phyloP scores from a whole-genome alignment of 768 basidiomycete genomes.

The Termitomyces titanicus region DNA sequence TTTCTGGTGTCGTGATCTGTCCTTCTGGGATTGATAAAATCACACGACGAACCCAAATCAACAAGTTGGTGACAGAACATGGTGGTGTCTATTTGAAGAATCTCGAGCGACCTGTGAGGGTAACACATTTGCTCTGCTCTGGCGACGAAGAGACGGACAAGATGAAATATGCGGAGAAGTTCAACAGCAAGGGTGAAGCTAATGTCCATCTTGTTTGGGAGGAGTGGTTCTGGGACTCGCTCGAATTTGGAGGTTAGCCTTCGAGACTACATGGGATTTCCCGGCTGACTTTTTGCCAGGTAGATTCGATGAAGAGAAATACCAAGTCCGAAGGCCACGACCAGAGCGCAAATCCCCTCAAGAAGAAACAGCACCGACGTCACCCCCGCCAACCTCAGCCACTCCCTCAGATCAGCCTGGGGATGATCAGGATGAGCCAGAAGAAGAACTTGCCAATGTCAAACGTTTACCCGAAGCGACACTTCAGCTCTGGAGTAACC shows the following conservation, averaged over 20 bases:
- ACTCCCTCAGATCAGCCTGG: conserved; percentile 17
- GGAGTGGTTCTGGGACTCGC: conserved; percentile 95
- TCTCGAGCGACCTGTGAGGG: conserved; percentile 71
- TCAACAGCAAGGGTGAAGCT: conserved; percentile 66
- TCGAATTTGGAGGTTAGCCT: conserved; percentile 63
- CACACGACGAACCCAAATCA: conserved; percentile 57
- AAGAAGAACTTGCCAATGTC: conserved; percentile 56
- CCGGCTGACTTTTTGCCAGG: conserved; percentile 30
- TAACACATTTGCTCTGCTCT: conserved; percentile 84
- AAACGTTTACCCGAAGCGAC: conserved; percentile 60
- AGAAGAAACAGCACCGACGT: conserved; percentile 20
- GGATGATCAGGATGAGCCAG: conserved; percentile 31
- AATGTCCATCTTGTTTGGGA: conserved; percentile 85
- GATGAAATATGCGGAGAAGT: conserved; percentile 75
- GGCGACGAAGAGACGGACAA: conserved; percentile 68
- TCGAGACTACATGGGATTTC: not conserved
- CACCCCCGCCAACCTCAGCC: conserved; percentile 16
- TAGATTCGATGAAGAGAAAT: conserved; percentile 59
- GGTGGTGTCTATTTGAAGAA: conserved; percentile 73
- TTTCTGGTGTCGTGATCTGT: conserved; percentile 66
- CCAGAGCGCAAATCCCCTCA: conserved; percentile 46
- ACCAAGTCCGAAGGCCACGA: conserved; percentile 56
- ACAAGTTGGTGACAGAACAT: conserved; percentile 50
- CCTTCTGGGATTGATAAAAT: conserved; percentile 74
- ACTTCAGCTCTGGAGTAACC: conserved; percentile 66